Evolutionary conservation across 768 basidiomycete species (phyloP).

Genomic region (Steccherinum ochraceum): DNA sequence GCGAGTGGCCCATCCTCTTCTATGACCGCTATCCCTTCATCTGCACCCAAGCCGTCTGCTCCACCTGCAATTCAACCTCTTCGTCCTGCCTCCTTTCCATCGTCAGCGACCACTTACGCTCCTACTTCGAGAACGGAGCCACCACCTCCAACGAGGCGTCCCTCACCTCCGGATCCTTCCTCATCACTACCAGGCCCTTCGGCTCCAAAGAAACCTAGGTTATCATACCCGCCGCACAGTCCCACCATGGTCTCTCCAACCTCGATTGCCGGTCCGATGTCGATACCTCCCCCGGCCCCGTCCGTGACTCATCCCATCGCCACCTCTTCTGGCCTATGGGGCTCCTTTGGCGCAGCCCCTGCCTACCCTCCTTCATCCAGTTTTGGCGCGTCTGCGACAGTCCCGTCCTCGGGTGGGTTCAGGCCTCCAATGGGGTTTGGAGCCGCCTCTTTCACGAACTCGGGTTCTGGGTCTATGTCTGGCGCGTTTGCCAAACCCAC

Average conservation of each 20-base stretch:
- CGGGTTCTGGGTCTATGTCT: too few species aligned
- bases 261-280: not conserved
- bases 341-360: not conserved
- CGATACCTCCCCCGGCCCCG: not conserved
- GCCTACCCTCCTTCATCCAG: slow-evolving; percentile 2
- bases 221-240: not conserved
- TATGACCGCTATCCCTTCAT: not conserved
- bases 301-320: not conserved
- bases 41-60: too few species aligned
- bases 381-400: too few species aligned
- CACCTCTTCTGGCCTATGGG: not conserved
- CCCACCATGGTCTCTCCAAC: not conserved
- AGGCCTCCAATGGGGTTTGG: too few species aligned
- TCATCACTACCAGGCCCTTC: slow-evolving; percentile 1
- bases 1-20: not conserved
- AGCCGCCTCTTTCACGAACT: too few species aligned
- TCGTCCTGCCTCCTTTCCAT: not conserved
- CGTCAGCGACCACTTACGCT: too few species aligned
- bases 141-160: not conserved
- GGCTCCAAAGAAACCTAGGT: not conserved
- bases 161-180: not conserved
- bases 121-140: too few species aligned
- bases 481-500: too few species aligned
- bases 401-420: too few species aligned
- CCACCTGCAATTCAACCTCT: not conserved